Base-by-base conservation (phyloP, 192 early-diverging fungal genomes). In the Backusella mclennaniae region DNA sequence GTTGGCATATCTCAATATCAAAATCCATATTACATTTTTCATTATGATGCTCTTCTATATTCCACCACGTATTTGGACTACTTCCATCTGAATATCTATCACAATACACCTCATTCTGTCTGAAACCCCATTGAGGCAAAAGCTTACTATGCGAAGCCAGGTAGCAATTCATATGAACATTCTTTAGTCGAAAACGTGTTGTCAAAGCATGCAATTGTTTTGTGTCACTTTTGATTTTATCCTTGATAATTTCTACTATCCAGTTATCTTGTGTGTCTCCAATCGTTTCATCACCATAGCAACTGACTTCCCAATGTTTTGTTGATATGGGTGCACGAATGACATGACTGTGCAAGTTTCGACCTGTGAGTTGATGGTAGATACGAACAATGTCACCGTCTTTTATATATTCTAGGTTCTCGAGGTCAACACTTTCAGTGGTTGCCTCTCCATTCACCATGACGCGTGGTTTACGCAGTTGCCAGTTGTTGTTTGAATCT, bases 51-150 rank as follows among this genome's bases (percentile, higher is more conserved):
- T 86, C 82, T 84, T 99, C 98, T 69, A 99, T 79, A 86, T 97
- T 98, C 98, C 98, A 99, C 79, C 94, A 87, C 35, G 92, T 90
- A 49, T 89, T 85, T n/a, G 88, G 84, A 69, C 91, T 91, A 26
- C 86, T 75, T 14, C 78, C 71, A 29, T 86, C 79, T 73, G 86
- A 87, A 36, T 86, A 84, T 73, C 90, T 88, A 73, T 97, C 93
- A 85, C 97, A 99, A 11, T 88, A 87, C 5, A 98, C 94, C 77
- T 99, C 98, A 19, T 89, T 85, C 86, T 99, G 98, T 79, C 89
- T 92, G 87, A 94, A 98, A 17, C 96, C 98, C 98, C 98, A 99
- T 82, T 97, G 88, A 9, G 98, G 98, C 38, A 98, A 87, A 49
- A 86, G 84, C 23, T 89, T 88, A 38, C 92, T 90, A 41, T 90